A percentile compares a stretch with the other conserved stretches of the same genome.
These are phyloP conservation scores for Eucalyptus cloeziana DNA, from an alignment of 345 rosid genomes.

Conservation along the genomic window DNA sequence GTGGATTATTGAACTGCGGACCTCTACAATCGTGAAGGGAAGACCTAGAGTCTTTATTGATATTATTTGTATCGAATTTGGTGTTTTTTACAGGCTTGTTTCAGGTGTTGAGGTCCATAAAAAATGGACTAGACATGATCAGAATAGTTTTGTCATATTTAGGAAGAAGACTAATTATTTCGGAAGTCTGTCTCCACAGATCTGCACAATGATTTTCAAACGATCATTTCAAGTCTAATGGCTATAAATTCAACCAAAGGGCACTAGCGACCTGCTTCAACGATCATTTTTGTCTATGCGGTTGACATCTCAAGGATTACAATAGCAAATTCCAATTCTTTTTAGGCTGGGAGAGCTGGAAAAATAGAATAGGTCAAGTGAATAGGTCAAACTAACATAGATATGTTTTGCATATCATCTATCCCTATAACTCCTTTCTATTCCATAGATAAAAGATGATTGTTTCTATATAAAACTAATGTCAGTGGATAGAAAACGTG, in stretches of 20 bases:
- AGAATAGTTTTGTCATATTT: neutral
- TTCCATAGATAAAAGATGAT: too few relatives aligned
- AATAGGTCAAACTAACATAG: neutral
- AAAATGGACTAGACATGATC: neutral
- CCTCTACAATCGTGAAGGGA: too few relatives aligned
- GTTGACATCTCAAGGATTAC: too few relatives aligned
- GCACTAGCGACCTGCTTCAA: neutral
- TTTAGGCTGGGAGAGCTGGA: neutral
- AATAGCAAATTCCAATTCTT: too few relatives aligned
- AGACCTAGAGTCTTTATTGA: too few relatives aligned
- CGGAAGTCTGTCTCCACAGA: neutral
- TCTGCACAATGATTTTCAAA: neutral
- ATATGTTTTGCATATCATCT: neutral
- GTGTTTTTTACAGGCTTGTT: too few relatives aligned
- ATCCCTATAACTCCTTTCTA: neutral
- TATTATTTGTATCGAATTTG: too few relatives aligned
- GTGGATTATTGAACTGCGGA: too few relatives aligned
- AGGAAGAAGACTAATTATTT: neutral
- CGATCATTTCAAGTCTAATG: neutral
- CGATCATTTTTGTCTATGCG: neutral
- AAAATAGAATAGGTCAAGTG: neutral
- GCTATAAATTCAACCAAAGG: neutral
- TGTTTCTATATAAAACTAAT: too few relatives aligned
- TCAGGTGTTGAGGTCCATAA: too few relatives aligned
- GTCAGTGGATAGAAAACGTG: neutral